A percentile compares a stretch with the other conserved stretches of the same genome.
Evolutionary conservation across 129 eudicot genomes (phyloP).

Genomic region (Lonicera japonica): DNA sequence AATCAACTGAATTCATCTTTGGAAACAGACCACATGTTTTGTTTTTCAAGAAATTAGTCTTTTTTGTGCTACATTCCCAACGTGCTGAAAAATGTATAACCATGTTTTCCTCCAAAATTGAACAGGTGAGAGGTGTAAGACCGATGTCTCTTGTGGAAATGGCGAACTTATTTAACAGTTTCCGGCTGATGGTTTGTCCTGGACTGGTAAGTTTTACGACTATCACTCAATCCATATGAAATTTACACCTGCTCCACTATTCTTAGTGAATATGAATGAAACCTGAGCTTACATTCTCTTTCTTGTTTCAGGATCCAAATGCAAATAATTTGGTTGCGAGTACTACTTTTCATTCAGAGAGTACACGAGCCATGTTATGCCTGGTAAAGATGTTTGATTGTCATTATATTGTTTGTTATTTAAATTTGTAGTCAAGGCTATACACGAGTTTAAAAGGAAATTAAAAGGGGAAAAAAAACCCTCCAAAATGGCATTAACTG

Average conservation of each 20-base stretch:
- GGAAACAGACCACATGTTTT: too few relatives aligned
- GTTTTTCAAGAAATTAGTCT: too few relatives aligned
- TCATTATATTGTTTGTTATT: too few relatives aligned
- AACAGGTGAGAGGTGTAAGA: slow-evolving; percentile 93
- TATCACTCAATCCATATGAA: background rate
- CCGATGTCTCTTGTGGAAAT: slow-evolving; percentile 89
- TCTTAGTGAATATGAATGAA: background rate
- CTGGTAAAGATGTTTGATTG: slow-evolving; percentile 43
- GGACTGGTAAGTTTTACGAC: slow-evolving; percentile 68
- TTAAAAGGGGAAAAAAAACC: too few relatives aligned
- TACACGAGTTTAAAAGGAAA: background rate
- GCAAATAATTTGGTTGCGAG: slow-evolving; percentile 86
- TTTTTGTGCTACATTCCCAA: too few relatives aligned
- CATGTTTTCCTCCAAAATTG: slow-evolving; percentile 2
- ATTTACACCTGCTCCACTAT: background rate
- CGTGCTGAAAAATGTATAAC: background rate
- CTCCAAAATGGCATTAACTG: too few relatives aligned
- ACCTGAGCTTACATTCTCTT: background rate
- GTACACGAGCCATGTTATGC: slow-evolving; percentile 85
- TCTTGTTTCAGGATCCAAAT: slow-evolving; percentile 82
- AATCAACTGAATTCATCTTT: too few relatives aligned
- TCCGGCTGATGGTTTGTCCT: slow-evolving; percentile 64
- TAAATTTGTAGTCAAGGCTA: background rate
- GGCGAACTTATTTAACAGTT: slow-evolving; percentile 75
- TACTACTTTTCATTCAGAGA: slow-evolving; percentile 88